A percentile compares a stretch with the other conserved stretches of the same genome.
These are phyloP conservation scores for Liquidambar formosana DNA, from an alignment of 164 flowering plant species.

Conservation along the genomic window DNA sequence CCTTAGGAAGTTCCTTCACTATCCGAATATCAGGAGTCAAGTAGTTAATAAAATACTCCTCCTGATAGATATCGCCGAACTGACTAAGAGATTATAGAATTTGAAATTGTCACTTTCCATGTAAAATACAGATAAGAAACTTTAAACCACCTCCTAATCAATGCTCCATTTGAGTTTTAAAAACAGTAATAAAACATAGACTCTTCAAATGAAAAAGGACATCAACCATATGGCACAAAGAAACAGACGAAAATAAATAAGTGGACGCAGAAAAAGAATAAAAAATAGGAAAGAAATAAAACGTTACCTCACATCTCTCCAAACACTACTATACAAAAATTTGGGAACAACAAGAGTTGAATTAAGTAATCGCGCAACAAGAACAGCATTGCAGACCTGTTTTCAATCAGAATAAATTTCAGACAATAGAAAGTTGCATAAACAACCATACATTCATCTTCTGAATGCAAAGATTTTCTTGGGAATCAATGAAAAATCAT, in stretches of 20 bases:
- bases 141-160: neutral
- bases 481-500: conserved; percentile 4
- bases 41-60: conserved; percentile 84
- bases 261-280: neutral
- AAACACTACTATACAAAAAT: conserved; percentile 88
- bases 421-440: conserved; percentile 12
- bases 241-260: neutral
- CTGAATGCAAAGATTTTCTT: neutral
- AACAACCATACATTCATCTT: neutral
- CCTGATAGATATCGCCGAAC: conserved; percentile 96
- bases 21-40: conserved; percentile 82
- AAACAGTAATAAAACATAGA: neutral
- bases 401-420: conserved; percentile 15
- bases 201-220: neutral
- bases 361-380: conserved; percentile 84
- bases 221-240: neutral
- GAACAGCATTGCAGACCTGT: conserved; percentile 96
- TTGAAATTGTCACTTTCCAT: conserved; percentile 39
- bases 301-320: conserved; percentile 81
- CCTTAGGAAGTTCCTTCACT: conserved; percentile 88
- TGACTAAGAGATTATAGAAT: conserved; percentile 66
- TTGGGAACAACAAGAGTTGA: conserved; percentile 89
- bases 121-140: conserved; percentile 16
- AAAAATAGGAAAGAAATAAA: neutral
- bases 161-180: neutral